phyloP scores from a whole-genome alignment of 1,284 basidiomycete genomes.

The Heterobasidion occidentale region DNA sequence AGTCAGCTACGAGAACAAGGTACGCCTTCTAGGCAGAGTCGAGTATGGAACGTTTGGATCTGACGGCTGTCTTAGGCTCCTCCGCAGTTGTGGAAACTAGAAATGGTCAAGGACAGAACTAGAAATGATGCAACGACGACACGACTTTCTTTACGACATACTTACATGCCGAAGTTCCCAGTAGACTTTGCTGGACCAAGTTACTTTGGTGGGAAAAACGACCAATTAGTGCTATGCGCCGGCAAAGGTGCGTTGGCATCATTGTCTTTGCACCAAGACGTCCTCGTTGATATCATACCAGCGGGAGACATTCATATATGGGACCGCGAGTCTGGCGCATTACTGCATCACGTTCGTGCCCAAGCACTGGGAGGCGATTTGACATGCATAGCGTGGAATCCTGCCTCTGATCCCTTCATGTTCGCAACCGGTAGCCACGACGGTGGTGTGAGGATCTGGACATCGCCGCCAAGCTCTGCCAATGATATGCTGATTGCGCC shows the following conservation, averaged over 20 bases:
- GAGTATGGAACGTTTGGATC: slow-evolving; percentile 1
- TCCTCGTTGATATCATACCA: slow-evolving; percentile 17
- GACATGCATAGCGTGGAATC: slow-evolving; percentile 75
- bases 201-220: slow-evolving; percentile 72
- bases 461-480: slow-evolving; percentile 16
- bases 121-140: slow-evolving; percentile 21
- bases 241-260: slow-evolving; percentile 45
- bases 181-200: slow-evolving; percentile 75
- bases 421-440: slow-evolving; percentile 74
- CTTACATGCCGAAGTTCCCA: slow-evolving; percentile 58
- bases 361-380: slow-evolving; percentile 56
- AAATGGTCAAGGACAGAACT: slow-evolving; percentile 47
- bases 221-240: slow-evolving; percentile 69
- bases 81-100: slow-evolving; percentile 76
- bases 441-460: slow-evolving; percentile 66
- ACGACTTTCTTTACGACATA: slow-evolving; percentile 53
- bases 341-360: slow-evolving; percentile 58
- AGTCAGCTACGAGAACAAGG: slow-evolving; percentile 70
- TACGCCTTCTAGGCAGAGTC: slow-evolving; percentile 15
- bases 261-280: background rate
- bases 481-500: background rate
- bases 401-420: slow-evolving; percentile 63
- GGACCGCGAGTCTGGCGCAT: slow-evolving; percentile 67
- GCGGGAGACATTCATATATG: slow-evolving; percentile 79
- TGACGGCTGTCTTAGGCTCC: slow-evolving; percentile 39